Evolutionary conservation across 441 rosid genomes (phyloP).

Genomic region (Kokia cookei): DNA sequence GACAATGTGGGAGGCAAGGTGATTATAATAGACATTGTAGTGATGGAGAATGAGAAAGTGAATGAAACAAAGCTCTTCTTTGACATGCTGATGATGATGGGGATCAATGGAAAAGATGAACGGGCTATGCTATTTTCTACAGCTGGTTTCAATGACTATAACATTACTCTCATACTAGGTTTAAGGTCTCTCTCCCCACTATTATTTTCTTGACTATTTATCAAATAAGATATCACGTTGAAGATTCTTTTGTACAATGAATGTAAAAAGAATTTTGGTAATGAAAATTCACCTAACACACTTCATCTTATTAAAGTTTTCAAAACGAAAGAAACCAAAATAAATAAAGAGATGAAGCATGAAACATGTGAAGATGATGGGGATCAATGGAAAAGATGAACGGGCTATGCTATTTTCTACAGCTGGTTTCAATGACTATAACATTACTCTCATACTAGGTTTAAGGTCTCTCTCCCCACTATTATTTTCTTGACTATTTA

Average conservation of each 20-base stretch:
- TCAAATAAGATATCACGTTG: no score
- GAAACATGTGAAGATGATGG: background rate
- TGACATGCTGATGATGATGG: background rate
- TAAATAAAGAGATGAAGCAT: no score
- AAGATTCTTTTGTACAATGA: no score
- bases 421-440: background rate
- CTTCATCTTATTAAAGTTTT: no score
- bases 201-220: no score
- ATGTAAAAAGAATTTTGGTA: no score
- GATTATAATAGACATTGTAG: conserved; percentile 19
- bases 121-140: background rate
- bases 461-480: background rate
- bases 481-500: no score
- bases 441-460: background rate
- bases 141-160: background rate
- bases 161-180: background rate
- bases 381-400: background rate
- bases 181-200: background rate
- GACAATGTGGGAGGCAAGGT: conserved; percentile 9
- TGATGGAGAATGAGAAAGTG: background rate
- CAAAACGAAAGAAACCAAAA: no score
- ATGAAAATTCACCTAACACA: no score
- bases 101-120: background rate
- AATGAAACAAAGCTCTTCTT: conserved; percentile 16
- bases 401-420: background rate